Evolutionary conservation across 345 rosid genomes (phyloP), one percentile per base, ranked within the genome.

Genomic region (Citrus cavaleriei): DNA sequence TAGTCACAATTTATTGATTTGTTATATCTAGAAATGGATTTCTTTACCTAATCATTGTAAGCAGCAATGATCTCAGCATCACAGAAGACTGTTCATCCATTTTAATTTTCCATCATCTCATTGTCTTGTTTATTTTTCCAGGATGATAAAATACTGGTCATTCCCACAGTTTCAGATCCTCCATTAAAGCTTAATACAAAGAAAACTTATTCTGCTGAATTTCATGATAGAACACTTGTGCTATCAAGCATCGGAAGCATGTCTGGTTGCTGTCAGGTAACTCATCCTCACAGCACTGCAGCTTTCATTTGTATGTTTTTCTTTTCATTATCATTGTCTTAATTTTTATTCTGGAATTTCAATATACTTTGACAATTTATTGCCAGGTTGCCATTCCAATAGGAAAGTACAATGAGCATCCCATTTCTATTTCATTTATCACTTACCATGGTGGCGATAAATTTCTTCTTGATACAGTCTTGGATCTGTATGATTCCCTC

Each of bases 241-340:
- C 84, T 91, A 77, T 84, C 90, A 46, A 87, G 95, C 86, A 87
- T 95, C 69, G 90, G 98, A 37, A 95, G 96, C 89, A 84, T 93
- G 93, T 93, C 99, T 63, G 98, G 98, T 4, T 91, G 98, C 81
- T 93, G 99, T 84, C 96, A 95, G 95, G 99, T 92, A 83, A 74
- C 37, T 72, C 75, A 12, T 32, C 22, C 34, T 58, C 80, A 22
- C 46, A 22, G 35, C 51, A 28, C 68, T 75, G 64, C 35, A 77
- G 61, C 62, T 79, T 69, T 77, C 60, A 49, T 68, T 74, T 21
- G 62, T 83, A 2, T 49, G 35, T 62, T 67, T 58, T 42, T 38
- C 30, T 79, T 51, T 51, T 51, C 37, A 65, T 9, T 30, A 64
- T 68, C 54, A 18, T 12, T 58, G n/a, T 74, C 62, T 61, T 58